phyloP scores from a whole-genome alignment of 495 filamentous ascomycete species.

The Penicillium canariense region DNA sequence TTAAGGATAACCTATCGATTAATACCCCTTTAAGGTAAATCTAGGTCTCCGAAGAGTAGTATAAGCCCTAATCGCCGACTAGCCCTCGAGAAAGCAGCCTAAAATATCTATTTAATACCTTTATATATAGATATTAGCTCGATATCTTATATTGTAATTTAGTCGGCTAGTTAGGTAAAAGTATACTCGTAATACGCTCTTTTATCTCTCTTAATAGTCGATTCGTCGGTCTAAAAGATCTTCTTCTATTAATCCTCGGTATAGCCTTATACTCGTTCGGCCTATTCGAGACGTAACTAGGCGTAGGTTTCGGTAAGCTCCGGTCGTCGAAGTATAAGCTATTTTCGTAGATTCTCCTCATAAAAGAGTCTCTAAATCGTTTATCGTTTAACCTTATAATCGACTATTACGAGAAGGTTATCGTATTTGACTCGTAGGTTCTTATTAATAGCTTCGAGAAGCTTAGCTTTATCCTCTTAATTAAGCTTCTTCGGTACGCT shows the following conservation, averaged over 20 bases:
- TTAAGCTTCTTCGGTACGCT: no score
- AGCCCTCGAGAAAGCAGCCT: slow-evolving; percentile 15
- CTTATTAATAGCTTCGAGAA: no score
- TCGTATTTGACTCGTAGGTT: no score
- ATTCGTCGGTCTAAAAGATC: not conserved
- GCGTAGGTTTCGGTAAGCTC: no score
- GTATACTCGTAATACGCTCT: not conserved
- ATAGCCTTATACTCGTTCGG: no score
- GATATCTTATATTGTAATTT: not conserved
- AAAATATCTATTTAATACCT: slow-evolving; percentile 18
- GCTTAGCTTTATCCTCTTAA: no score
- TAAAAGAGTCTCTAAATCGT: no score
- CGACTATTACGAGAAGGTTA: no score
- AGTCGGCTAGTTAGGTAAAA: not conserved
- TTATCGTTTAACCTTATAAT: no score
- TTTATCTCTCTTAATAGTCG: not conserved
- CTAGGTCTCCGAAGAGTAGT: slow-evolving; percentile 6
- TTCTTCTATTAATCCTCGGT: not conserved
- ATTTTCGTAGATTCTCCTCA: no score
- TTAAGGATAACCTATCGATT: slow-evolving; percentile 6
- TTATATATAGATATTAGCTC: not conserved
- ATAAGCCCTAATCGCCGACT: slow-evolving; percentile 5
- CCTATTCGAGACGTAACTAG: no score
- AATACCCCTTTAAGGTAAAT: not conserved
- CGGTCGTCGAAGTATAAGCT: no score